These are phyloP conservation scores for Ambispora gerdemannii DNA, from an alignment of 192 early-diverging fungal genomes.

Conservation along the genomic window DNA sequence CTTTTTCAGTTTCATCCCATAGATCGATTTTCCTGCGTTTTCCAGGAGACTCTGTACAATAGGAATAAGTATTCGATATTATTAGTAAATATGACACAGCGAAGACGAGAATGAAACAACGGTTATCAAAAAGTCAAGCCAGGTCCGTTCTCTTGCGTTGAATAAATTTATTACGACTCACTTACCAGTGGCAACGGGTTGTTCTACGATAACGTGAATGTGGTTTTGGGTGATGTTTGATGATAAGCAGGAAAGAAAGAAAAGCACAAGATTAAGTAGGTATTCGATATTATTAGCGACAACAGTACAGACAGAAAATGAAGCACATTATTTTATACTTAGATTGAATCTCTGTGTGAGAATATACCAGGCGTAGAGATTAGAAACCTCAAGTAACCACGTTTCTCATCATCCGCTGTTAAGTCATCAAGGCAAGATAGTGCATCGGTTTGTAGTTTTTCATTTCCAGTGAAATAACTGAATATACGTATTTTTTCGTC, in stretches of 20 bases:
- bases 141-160: no score
- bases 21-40: background rate
- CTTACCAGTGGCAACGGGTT: no score
- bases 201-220: no score
- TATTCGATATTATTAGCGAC: no score
- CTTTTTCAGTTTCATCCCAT: background rate
- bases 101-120: background rate
- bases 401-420: background rate
- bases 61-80: background rate
- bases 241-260: no score
- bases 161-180: slow-evolving; percentile 6
- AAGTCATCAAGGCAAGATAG: background rate
- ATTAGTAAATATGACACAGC: background rate
- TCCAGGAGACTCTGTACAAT: slow-evolving; percentile 1
- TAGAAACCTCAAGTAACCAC: slow-evolving; percentile 11
- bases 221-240: no score
- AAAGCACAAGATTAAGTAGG: no score
- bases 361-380: slow-evolving; percentile 21
- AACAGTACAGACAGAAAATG: background rate
- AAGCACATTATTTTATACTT: background rate
- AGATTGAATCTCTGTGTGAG: no score
- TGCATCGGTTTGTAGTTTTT: background rate
- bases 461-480: slow-evolving; percentile 4
- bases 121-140: no score
- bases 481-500: slow-evolving; percentile 18